Base-by-base conservation (phyloP, 306 rosid genomes). In the Sophora flavescens region DNA sequence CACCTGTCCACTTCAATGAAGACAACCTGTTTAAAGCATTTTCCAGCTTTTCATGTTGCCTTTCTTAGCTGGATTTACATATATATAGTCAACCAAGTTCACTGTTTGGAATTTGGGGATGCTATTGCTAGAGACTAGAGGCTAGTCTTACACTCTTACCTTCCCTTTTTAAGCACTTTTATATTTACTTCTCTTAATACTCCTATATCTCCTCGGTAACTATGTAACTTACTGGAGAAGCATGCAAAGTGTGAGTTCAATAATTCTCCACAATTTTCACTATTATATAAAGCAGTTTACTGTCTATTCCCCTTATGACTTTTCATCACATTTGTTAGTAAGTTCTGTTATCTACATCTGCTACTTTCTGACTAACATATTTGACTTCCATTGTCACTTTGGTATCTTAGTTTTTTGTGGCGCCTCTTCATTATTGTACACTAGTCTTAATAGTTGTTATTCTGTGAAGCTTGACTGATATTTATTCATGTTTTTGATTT, bases 1-100 rank as follows among this genome's bases (percentile, higher is more conserved):
- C 80, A 75, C 47, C 83, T 84, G 87, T 87, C 88, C 70, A 80
- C 61, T 80, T 89, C 87, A 86, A 84, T 86, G 80, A 82, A 74
- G 90, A 82, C 83, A 88, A 79, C 82, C 80, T 75, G 76, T 72
- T 77, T 28, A 81, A 80, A 81, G 82, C 75, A 6, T 54, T 77
- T 74, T 81, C 78, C 88, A 78, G 83, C 84, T 86, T 76, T 81
- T 78, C 72, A 45, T 70, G 58, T 52, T 42, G 17, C 75, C 77
- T 81, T 54, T 72, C 80, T 82, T 75, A 84, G 86, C 86, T 84
- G 84, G 69, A 80, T 64, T 41, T 50, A 57, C 53, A 60, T 56
- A 36, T 70, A 36, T 70, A 45, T 70, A 41, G 72, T 78, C 84
- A 77, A 82, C 76, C 61, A 72, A 72, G 35, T 53, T 70, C 72